These are phyloP conservation scores for Podospora didyma DNA, from an alignment of 495 filamentous ascomycete genomes.

Conservation along the genomic window DNA sequence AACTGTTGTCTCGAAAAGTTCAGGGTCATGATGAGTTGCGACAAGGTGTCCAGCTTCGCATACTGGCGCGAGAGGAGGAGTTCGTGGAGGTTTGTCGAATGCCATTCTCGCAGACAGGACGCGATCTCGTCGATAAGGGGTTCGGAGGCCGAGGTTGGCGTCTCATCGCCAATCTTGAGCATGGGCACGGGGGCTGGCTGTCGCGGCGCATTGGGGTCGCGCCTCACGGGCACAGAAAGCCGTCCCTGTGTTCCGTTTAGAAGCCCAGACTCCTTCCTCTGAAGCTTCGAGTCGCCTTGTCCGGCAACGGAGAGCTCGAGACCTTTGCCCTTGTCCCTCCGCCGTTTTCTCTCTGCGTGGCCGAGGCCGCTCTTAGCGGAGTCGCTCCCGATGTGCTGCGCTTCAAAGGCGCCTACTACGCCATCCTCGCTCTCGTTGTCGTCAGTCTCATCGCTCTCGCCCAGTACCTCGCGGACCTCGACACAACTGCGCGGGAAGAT, in stretches of 20 bases:
- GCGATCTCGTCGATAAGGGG: constrained; percentile 97
- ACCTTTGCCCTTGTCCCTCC: constrained; percentile 20
- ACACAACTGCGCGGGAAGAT: constrained; percentile 95
- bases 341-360: constrained; percentile 26
- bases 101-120: constrained; percentile 94
- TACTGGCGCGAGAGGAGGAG: constrained; percentile 82
- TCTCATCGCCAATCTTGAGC: constrained; percentile 96
- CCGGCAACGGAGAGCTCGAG: constrained; percentile 6
- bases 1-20: constrained; percentile 84
- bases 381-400: constrained; percentile 32
- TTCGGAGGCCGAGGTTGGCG: constrained; percentile 79
- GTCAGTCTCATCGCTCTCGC: constrained; percentile 51
- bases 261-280: constrained; percentile 15
- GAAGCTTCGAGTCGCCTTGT: constrained; percentile 1
- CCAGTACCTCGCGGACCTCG: constrained; percentile 69
- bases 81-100: constrained; percentile 93
- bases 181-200: constrained; percentile 92
- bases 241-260: constrained; percentile 29
- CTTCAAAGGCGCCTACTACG: constrained; percentile 22
- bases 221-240: constrained; percentile 33
- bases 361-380: constrained; percentile 43
- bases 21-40: constrained; percentile 69
- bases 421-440: constrained; percentile 36
- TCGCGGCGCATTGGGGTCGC: constrained; percentile 62
- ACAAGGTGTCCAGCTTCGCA: constrained; percentile 72